Evolutionary conservation across 1,139 yeast species (phyloP).

Genomic region (Pichia sp.): DNA sequence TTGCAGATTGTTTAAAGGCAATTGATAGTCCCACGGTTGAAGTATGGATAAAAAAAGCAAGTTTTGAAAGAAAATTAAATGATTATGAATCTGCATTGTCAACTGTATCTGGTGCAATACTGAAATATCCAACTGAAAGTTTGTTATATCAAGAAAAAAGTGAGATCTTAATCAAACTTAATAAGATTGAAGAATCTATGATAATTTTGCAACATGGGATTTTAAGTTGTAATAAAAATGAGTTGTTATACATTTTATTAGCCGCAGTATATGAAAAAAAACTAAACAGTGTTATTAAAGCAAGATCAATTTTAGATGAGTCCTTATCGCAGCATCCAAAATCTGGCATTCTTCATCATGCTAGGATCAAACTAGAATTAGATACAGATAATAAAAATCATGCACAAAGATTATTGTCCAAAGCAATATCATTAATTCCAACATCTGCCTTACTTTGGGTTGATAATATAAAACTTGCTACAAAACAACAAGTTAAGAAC

Average conservation of each 20-base stretch:
- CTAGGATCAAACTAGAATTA: constrained; percentile 52
- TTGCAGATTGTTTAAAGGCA: constrained; percentile 35
- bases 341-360: constrained; percentile 50
- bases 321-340: constrained; percentile 52
- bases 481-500: constrained; percentile 53
- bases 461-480: constrained; percentile 45
- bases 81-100: constrained; percentile 34
- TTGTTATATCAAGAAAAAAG: constrained; percentile 56
- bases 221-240: constrained; percentile 38
- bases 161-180: constrained; percentile 38
- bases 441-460: constrained; percentile 54
- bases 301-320: constrained; percentile 68
- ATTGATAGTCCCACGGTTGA: constrained; percentile 35
- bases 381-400: constrained; percentile 43
- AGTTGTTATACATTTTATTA: constrained; percentile 51
- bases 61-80: constrained; percentile 41
- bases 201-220: constrained; percentile 46
- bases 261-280: constrained; percentile 42
- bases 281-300: constrained; percentile 43
- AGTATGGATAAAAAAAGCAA: constrained; percentile 60
- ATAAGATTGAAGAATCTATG: constrained; percentile 37
- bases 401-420: constrained; percentile 50
- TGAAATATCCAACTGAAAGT: constrained; percentile 38
- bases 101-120: constrained; percentile 41
- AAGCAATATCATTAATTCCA: constrained; percentile 58